These are phyloP conservation scores for Rhynchospora pubera DNA, from an alignment of 176 grass and related monocot genomes.

Conservation along the genomic window DNA sequence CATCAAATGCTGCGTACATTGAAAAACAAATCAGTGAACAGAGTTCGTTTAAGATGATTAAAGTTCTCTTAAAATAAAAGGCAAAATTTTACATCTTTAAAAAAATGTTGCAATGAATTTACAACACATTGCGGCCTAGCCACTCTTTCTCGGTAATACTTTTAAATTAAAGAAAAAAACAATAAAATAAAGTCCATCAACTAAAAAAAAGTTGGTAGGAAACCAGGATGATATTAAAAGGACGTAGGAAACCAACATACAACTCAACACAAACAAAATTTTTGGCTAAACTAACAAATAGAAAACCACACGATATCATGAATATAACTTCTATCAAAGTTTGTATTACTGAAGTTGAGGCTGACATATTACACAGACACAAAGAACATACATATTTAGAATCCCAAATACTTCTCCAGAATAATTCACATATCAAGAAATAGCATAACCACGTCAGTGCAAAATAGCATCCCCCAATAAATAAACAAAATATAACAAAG, in stretches of 20 bases:
- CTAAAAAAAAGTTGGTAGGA: neutral
- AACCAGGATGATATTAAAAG: neutral
- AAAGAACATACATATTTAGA: neutral
- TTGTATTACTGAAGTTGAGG: neutral
- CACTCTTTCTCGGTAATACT: no score
- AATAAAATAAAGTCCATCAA: no score
- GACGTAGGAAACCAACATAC: neutral
- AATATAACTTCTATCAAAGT: neutral
- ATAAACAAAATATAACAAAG: neutral
- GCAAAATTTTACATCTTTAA: no score
- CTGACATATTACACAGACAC: conserved; percentile 10
- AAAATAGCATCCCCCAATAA: conserved; percentile 6
- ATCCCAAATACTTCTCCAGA: neutral
- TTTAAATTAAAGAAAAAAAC: no score
- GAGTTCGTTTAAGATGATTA: no score
- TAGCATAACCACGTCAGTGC: neutral
- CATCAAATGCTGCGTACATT: no score
- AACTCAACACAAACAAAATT: neutral
- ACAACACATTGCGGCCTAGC: no score
- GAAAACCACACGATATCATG: neutral
- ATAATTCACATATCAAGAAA: conserved; percentile 13
- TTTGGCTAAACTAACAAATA: neutral
- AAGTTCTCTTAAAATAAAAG: no score
- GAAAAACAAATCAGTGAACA: no score
- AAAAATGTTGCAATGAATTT: no score